Percentiles rank a stretch among this genome's conserved stretches.
phyloP scores from a whole-genome alignment of 352 stramenopile genomes.

The Pythium rishiriense region DNA sequence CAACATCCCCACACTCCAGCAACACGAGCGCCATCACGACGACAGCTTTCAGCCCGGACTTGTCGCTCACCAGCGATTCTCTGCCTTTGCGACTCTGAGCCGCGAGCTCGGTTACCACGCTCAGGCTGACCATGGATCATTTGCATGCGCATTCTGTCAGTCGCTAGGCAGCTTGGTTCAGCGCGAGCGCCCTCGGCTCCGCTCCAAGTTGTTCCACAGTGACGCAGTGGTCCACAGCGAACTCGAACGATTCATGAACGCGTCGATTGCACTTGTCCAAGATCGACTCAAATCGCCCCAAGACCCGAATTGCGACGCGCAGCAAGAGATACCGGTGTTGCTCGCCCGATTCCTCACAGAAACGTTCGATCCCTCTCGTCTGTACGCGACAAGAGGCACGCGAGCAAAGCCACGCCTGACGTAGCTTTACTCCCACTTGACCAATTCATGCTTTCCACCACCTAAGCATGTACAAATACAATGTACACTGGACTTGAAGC shows the following conservation, averaged over 20 bases:
- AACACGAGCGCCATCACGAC: background rate
- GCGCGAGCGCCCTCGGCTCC: background rate
- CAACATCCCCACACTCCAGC: background rate
- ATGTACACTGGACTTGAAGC: too few species aligned
- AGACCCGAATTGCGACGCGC: background rate
- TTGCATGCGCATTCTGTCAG: background rate
- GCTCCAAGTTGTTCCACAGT: background rate
- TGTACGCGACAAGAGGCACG: background rate
- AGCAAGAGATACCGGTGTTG: background rate
- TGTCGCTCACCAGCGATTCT: background rate
- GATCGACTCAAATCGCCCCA: background rate
- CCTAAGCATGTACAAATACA: too few species aligned
- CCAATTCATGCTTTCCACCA: too few species aligned
- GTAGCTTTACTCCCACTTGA: too few species aligned
- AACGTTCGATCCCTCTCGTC: background rate
- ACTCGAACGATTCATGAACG: background rate
- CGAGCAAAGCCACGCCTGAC: background rate
- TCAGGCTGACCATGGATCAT: background rate
- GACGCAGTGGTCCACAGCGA: background rate
- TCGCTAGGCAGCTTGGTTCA: background rate
- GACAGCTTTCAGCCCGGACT: too few species aligned
- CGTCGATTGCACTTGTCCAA: background rate
- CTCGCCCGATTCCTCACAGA: background rate
- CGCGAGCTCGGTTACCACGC: background rate
- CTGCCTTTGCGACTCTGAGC: background rate